Evolutionary conservation across 106 monocot genomes (phyloP).

Genomic region (Dactylorhiza incarnata): DNA sequence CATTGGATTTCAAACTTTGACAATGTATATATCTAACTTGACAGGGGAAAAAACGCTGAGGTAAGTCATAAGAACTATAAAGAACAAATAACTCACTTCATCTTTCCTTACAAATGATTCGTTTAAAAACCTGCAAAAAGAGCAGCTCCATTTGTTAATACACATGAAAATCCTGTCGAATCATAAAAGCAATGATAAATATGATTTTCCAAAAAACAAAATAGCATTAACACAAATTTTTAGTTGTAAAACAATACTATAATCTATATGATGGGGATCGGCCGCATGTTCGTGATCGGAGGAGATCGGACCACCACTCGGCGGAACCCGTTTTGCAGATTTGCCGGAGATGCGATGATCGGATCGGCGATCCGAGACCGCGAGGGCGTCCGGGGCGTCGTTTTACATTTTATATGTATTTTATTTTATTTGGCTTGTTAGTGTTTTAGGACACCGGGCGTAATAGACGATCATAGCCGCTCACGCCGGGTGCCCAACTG

Average conservation of each 20-base stretch:
- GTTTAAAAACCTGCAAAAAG: neutral
- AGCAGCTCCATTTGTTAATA: neutral
- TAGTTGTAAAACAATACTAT: neutral
- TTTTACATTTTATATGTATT: too few relatives aligned
- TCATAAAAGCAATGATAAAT: neutral
- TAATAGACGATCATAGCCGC: too few relatives aligned
- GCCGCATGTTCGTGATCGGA: too few relatives aligned
- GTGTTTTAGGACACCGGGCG: too few relatives aligned
- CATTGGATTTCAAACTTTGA: neutral
- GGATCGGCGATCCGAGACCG: too few relatives aligned
- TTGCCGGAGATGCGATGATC: too few relatives aligned
- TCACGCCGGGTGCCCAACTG: too few relatives aligned
- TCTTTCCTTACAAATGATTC: conserved; percentile 1
- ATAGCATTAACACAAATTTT: neutral
- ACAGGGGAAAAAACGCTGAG: neutral
- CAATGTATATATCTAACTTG: neutral
- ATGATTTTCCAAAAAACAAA: neutral
- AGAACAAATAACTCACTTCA: conserved; percentile 2
- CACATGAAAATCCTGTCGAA: neutral
- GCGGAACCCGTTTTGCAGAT: too few relatives aligned
- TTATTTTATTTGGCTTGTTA: too few relatives aligned
- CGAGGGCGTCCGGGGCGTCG: too few relatives aligned
- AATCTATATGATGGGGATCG: neutral
- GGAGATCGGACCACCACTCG: too few relatives aligned
- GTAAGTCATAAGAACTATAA: neutral